Conservation (phyloP, 202 grass and related monocot genomes). For the Zizania palustris region DNA sequence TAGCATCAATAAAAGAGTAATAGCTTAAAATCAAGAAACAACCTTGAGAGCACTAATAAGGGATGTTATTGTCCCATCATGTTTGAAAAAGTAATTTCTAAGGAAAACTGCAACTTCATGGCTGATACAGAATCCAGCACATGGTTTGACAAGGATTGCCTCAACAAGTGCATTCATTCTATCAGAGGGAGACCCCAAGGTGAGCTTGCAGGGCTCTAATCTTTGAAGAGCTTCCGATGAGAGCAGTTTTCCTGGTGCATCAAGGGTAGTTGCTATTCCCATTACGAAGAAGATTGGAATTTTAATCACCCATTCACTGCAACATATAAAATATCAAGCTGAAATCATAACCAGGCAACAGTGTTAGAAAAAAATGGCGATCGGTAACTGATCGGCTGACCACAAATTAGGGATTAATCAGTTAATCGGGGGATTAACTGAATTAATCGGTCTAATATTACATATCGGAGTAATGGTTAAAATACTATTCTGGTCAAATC, state of each 20-base stretch:
- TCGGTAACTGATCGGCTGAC: no score
- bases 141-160: constrained; percentile 69
- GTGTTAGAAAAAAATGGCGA: no score
- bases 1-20: constrained; percentile 20
- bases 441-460: no score
- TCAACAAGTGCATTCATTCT: constrained; percentile 90
- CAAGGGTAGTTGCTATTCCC: constrained; percentile 77
- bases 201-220: constrained; percentile 69
- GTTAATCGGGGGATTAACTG: no score
- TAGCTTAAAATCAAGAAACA: constrained; percentile 18
- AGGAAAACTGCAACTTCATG: constrained; percentile 72
- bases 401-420: no score
- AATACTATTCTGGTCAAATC: no score
- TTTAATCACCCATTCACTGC: constrained; percentile 82
- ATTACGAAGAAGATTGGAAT: constrained; percentile 82
- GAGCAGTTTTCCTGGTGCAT: constrained; percentile 71
- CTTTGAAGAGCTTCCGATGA: constrained; percentile 73
- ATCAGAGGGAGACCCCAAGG: constrained; percentile 66
- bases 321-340: constrained; percentile 16
- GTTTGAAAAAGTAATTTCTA: constrained; percentile 87
- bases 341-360: constrained; percentile 22
- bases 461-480: no score
- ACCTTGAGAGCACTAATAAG: constrained; percentile 92
- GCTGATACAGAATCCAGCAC: constrained; percentile 60
- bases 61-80: constrained; percentile 87